Evolutionary conservation across 371 early-diverging fungal genomes (phyloP).

Genomic region (Lichtheimia ramosa): DNA sequence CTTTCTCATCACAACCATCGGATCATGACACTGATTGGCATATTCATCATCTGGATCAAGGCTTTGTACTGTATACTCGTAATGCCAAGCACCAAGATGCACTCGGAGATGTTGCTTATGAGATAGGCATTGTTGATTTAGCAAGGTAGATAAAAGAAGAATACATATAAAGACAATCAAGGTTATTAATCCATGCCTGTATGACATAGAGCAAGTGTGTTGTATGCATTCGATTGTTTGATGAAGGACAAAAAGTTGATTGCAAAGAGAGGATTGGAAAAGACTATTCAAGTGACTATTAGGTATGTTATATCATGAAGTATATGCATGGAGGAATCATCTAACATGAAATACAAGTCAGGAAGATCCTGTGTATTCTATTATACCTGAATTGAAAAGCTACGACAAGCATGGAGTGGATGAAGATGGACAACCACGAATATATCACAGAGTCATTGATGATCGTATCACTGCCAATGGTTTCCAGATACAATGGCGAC

Average conservation of each 20-base stretch:
- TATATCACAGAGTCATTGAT: slow-evolving; percentile 23
- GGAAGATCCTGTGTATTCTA: slow-evolving; percentile 17
- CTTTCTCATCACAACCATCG: too few relatives aligned
- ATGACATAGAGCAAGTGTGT: background rate
- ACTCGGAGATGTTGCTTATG: too few relatives aligned
- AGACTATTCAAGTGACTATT: background rate
- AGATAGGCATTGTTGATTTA: too few relatives aligned
- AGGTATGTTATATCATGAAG: background rate
- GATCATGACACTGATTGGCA: too few relatives aligned
- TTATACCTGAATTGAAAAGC: slow-evolving; percentile 12
- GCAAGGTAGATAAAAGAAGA: too few relatives aligned
- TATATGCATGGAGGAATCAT: background rate
- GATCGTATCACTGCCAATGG: slow-evolving; percentile 27
- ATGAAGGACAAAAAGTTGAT: background rate
- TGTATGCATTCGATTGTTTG: background rate
- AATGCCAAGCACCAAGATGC: too few relatives aligned
- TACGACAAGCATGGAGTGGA: slow-evolving; percentile 16
- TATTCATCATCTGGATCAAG: too few relatives aligned
- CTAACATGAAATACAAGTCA: slow-evolving; percentile 1
- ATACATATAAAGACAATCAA: background rate
- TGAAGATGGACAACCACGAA: background rate
- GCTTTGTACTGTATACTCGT: too few relatives aligned
- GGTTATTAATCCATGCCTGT: too few relatives aligned
- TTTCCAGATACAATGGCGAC: slow-evolving; percentile 28
- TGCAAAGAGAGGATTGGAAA: too few relatives aligned